Evolutionary conservation across 2,329 filamentous ascomycete genomes (phyloP).

Genomic region (Raffaelea ambrosiae): DNA sequence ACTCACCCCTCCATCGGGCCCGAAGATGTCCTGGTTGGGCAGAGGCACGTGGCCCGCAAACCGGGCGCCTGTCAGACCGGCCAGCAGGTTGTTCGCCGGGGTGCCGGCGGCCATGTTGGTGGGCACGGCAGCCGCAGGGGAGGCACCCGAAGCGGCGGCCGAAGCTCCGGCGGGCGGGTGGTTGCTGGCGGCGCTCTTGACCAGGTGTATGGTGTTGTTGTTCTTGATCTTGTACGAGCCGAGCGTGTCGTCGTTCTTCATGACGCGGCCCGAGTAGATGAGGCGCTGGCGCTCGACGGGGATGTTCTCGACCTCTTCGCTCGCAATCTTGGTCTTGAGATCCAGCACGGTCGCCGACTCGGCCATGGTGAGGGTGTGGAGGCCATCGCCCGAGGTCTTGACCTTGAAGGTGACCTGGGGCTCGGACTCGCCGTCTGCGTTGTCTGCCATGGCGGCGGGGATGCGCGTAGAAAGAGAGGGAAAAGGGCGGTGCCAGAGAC

Average conservation of each 20-base stretch:
- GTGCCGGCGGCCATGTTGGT: slow-evolving; percentile 73
- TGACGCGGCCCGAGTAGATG: slow-evolving; percentile 93
- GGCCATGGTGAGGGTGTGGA: slow-evolving; percentile 68
- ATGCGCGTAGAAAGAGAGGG: not conserved
- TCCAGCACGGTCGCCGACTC: slow-evolving; percentile 70
- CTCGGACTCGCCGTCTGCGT: slow-evolving; percentile 50
- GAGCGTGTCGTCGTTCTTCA: slow-evolving; percentile 88
- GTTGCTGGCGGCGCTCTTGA: slow-evolving; percentile 93
- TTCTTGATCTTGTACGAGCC: slow-evolving; percentile 89
- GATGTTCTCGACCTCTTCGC: slow-evolving; percentile 74
- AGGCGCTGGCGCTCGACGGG: slow-evolving; percentile 83
- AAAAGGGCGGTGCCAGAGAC: not conserved
- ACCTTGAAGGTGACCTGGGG: slow-evolving; percentile 89
- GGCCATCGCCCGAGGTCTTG: slow-evolving; percentile 84
- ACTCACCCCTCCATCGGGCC: slow-evolving; percentile 87
- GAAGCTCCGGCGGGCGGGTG: slow-evolving; percentile 30
- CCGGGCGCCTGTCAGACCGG: slow-evolving; percentile 82
- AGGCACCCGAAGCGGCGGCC: slow-evolving; percentile 15
- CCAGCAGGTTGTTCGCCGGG: slow-evolving; percentile 74
- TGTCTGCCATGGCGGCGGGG: slow-evolving; percentile 51
- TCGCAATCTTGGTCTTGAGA: slow-evolving; percentile 81
- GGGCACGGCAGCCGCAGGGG: slow-evolving; percentile 54
- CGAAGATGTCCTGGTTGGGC: slow-evolving; percentile 81
- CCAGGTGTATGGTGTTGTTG: slow-evolving; percentile 91
- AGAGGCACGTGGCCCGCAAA: slow-evolving; percentile 89